Conservation (phyloP, 768 basidiomycete genomes). For the Mycena vitilis region DNA sequence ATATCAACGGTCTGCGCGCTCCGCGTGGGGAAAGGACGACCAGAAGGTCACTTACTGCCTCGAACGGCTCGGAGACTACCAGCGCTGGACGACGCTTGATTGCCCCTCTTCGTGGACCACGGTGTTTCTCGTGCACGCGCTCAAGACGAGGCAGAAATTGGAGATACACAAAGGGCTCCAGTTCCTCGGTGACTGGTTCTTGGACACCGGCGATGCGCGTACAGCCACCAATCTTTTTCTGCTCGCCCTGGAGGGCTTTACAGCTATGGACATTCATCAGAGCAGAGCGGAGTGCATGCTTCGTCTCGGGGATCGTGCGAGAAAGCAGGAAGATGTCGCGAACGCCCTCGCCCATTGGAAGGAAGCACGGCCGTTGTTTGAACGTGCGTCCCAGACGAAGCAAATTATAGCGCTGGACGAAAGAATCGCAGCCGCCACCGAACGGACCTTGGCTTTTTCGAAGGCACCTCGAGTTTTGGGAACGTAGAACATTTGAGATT, state of each 20-base stretch:
- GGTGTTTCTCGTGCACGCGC: not conserved
- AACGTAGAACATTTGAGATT: too few species aligned
- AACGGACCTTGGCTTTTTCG: too few species aligned
- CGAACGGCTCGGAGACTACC: not conserved
- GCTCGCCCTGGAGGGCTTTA: not conserved
- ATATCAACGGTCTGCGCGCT: not conserved
- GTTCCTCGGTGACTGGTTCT: not conserved
- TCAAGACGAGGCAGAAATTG: not conserved
- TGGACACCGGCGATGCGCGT: not conserved
- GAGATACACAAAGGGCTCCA: not conserved
- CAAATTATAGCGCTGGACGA: not conserved
- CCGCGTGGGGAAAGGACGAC: not conserved
- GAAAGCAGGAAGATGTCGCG: not conserved
- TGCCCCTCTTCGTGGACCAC: not conserved
- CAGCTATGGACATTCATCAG: not conserved
- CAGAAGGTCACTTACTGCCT: not conserved
- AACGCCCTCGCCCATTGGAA: not conserved
- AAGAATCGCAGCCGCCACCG: too few species aligned
- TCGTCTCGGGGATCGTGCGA: not conserved
- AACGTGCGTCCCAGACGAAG: not conserved
- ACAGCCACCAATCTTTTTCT: not conserved
- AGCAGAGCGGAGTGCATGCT: constrained; percentile 11
- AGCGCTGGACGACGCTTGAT: not conserved
- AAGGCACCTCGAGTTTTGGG: too few species aligned
- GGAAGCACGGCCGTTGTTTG: constrained; percentile 4